Evolutionary conservation across 2,329 filamentous ascomycete genomes (phyloP), one percentile per base, ranked within the genome.

Genomic region (Exophiala dermatitidis): DNA sequence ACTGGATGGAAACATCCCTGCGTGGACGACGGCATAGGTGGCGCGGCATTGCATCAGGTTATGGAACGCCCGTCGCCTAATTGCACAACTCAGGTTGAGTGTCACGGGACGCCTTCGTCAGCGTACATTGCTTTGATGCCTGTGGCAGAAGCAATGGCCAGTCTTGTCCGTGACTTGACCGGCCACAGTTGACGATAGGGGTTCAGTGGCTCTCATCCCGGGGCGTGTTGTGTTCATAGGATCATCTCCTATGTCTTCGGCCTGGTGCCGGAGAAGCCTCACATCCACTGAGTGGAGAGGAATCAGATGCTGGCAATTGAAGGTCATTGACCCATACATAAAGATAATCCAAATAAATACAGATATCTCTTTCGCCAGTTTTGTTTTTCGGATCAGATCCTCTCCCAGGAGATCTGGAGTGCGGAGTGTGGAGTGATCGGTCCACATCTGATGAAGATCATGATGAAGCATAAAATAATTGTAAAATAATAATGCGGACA

Each of bases 171-270:
- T 67, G 69, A 68, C 68, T 50, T 33, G 33, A 28, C 44, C 41
- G 54, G 52, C 40, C 33, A 47, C 46, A 36, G 48, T 48, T 48
- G 6, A 48, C 36, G 50, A 50, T 12, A 47, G 26, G 8, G 12
- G 30, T 31, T 49, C 33, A 8, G 32, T n/a, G 12, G 1, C 41
- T 48, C 32, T 29, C 12, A 45, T 41, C 19, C 46, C 30, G 59
- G 50, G 48, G 41, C 49, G 54, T 51, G 60, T 58, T 56, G 56
- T 56, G 56, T 66, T 64, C 62, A 68, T 77, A 77, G 76, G 74
- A 54, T 76, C 76, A 78, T 78, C 75, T 69, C 72, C 76, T 78
- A 78, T 72, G 65, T 55, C 70, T 75, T 72, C 70, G 69, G 70
- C 74, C 73, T 74, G 70, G 72, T 56, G 63, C 65, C 66, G 63